Evolutionary conservation across 148 eudicot species (phyloP), one percentile per base, ranked within the genome.

Genomic region (Drosera capensis): DNA sequence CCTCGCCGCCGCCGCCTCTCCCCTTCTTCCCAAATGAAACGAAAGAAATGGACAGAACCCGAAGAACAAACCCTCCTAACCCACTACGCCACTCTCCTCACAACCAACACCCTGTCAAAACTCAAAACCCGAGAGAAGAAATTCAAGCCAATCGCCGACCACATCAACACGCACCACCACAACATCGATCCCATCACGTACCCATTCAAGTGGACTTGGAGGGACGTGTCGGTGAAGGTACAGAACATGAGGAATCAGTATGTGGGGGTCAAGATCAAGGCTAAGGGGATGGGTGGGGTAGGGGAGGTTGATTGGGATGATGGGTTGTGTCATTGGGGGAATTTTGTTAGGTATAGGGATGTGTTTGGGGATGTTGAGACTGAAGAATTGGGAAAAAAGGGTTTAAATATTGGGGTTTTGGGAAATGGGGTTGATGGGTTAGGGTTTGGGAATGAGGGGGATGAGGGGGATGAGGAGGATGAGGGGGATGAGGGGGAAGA

Each of bases 171-270:
- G 49, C 28, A 67, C 14, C 88, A 87, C 53, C 88, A 82, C 53
- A 69, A 67, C 20, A 68, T 26, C 2, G 84, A 79, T 52, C 85
- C 88, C 4, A 3, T 62, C 47, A 57, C 30, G 29, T 82, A 64
- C 64, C 96, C 94, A 21, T 86, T 82, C 67, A 67, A 65, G 52
- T 86, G 94, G 94, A 60, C 85, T 3, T 86, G 96, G 96, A 76
- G 94, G 2, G 96, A 86, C 46, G 88, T 86, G 0, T 86, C 96
- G 1, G 79, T 82, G 53, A 86, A 86, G 55, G 81, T 87, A 14
- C 96, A 87, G 54, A 87, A 87, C 64, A 87, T 87, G 96, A 68
- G 96, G 45, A 94, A 87, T 45, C 96, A 82, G 65, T 87, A 82
- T 56, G 31, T 87, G 57, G 96, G 96, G 19, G 94, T 87, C 36